phyloP scores from a whole-genome alignment of 164 flowering plant species.

The Chloranthus sessilifolius region DNA sequence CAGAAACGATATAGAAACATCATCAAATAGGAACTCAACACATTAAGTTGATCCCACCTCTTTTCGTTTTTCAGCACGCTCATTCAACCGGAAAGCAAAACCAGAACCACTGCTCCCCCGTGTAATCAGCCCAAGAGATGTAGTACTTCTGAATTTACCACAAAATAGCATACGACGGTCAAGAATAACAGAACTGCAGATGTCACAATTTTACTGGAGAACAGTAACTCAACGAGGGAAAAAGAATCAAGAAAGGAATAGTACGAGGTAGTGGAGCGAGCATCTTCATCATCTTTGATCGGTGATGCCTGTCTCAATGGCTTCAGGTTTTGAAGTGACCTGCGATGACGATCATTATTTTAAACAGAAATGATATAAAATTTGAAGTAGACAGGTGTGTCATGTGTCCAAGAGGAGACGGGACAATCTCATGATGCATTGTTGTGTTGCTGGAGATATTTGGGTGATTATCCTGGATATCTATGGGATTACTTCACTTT shows the following conservation, averaged over 20 bases:
- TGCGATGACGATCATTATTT: too few relatives aligned
- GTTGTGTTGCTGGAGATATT: too few relatives aligned
- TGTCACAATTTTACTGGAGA: not conserved
- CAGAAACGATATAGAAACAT: not conserved
- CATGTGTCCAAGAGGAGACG: too few relatives aligned
- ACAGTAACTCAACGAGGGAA: not conserved
- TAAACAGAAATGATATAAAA: too few relatives aligned
- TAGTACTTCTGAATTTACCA: not conserved
- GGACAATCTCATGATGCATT: too few relatives aligned
- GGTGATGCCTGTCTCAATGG: not conserved
- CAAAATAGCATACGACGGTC: not conserved
- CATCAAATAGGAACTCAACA: too few relatives aligned
- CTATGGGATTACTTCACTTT: too few relatives aligned
- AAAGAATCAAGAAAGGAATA: too few relatives aligned
- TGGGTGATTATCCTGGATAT: too few relatives aligned
- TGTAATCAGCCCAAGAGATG: not conserved
- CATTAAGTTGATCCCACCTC: slow-evolving; percentile 1
- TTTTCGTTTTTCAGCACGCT: slow-evolving; percentile 6
- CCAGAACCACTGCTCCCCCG: not conserved
- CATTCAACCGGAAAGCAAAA: not conserved
- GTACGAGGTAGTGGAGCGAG: not conserved
- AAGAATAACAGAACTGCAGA: not conserved
- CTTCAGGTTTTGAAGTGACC: slow-evolving; percentile 1
- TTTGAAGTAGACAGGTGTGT: too few relatives aligned
- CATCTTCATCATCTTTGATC: not conserved